A percentile compares a stretch with the other conserved stretches of the same genome.
Conservation (phyloP, 495 filamentous ascomycete genomes). For the Penicillium herquei region DNA sequence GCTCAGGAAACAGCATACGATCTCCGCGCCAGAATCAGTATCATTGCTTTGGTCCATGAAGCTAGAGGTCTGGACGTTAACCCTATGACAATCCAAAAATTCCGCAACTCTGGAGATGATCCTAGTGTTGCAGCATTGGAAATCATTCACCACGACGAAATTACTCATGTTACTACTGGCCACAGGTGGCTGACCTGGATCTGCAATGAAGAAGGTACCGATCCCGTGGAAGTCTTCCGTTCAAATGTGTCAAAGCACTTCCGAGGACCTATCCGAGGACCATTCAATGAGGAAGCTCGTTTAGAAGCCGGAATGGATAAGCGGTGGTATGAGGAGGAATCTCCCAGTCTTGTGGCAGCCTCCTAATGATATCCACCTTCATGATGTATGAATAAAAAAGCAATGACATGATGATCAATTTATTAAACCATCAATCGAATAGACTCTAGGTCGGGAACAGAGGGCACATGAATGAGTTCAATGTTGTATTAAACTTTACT, state of each 20-base stretch:
- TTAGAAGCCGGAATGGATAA: slow-evolving; percentile 49
- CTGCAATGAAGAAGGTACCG: slow-evolving; percentile 47
- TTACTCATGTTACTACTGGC: slow-evolving; percentile 55
- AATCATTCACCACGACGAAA: slow-evolving; percentile 54
- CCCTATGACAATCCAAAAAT: slow-evolving; percentile 54
- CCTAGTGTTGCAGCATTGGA: slow-evolving; percentile 47
- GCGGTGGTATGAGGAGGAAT: slow-evolving; percentile 42
- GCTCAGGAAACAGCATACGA: slow-evolving; percentile 47
- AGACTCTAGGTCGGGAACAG: background rate
- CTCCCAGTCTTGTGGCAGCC: slow-evolving; percentile 9
- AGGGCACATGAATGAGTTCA: no score
- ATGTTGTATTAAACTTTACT: background rate
- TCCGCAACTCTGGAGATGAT: slow-evolving; percentile 42
- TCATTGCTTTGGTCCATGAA: slow-evolving; percentile 53
- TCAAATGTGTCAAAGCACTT: slow-evolving; percentile 49
- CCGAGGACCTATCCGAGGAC: slow-evolving; percentile 43
- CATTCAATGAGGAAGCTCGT: slow-evolving; percentile 51
- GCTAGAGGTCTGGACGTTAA: slow-evolving; percentile 54
- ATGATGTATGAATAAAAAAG: slow-evolving; percentile 15
- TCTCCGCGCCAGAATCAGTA: slow-evolving; percentile 50
- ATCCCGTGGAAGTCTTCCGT: slow-evolving; percentile 52
- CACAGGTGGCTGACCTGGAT: slow-evolving; percentile 55
- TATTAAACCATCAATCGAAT: background rate
- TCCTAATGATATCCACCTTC: slow-evolving; percentile 11
- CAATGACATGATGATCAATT: background rate